Percentiles rank a stretch among this genome's conserved stretches.
Evolutionary conservation across 257 asterid genomes (phyloP).

Genomic region (Phtheirospermum japonicum): DNA sequence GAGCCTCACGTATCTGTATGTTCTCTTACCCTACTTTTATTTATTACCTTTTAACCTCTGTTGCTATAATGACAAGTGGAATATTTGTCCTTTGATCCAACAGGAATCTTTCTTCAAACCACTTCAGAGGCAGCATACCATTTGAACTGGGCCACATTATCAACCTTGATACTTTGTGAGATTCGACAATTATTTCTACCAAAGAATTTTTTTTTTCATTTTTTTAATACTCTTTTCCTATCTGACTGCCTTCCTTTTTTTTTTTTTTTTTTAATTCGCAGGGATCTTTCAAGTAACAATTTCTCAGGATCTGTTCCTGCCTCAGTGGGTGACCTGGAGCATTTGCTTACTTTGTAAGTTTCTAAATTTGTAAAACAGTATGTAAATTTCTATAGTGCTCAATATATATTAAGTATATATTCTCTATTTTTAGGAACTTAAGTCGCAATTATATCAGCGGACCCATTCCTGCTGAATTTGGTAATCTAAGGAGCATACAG

Average conservation of each 20-base stretch:
- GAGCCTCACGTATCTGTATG: constrained; percentile 94
- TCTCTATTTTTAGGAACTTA: constrained; percentile 53
- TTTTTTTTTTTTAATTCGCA: constrained; percentile 17
- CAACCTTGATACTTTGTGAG: constrained; percentile 94
- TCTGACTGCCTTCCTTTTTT: constrained; percentile 22
- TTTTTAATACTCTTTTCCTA: neutral
- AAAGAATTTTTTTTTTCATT: neutral
- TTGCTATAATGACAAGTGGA: neutral
- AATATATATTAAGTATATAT: neutral
- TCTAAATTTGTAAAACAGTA: neutral
- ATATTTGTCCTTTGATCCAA: constrained; percentile 1
- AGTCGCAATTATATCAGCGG: constrained; percentile 75
- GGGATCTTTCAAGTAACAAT: constrained; percentile 86
- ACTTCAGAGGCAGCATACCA: constrained; percentile 68
- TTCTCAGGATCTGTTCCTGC: constrained; percentile 81
- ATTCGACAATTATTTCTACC: constrained; percentile 3
- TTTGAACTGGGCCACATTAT: constrained; percentile 77
- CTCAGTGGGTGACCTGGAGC: constrained; percentile 92
- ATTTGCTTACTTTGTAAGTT: constrained; percentile 85
- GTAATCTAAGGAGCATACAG: constrained; percentile 78
- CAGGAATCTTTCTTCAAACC: constrained; percentile 90
- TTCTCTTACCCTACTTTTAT: neutral
- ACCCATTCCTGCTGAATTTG: constrained; percentile 70
- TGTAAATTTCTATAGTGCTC: neutral
- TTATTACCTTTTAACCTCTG: neutral